Base-by-base conservation (phyloP, 495 filamentous ascomycete species). In the Penicillium flavigenum region DNA sequence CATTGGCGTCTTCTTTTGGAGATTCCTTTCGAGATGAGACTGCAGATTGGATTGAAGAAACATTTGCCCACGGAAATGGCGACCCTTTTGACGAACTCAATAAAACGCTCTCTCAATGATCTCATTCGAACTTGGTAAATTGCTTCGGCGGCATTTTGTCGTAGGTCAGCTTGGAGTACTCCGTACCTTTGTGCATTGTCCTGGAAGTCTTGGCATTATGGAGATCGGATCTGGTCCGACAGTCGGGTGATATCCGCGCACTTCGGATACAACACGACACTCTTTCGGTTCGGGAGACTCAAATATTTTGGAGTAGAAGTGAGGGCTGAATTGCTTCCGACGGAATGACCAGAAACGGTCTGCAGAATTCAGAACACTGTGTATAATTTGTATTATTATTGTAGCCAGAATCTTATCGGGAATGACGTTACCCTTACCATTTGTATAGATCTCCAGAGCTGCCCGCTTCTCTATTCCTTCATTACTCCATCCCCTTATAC, bases 1-100 rank as follows among this genome's bases (percentile, higher is more conserved):
- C 50, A 20, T 19, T 46, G 1, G 27, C 57, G 10, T 17, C 57
- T 47, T 62, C 59, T 39, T 41, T 58, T 10, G 52, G 47, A 17
- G 67, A 72, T 17, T 78, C 76, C 9, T 79, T 79, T 45, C 63
- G 64, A n/a, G 74, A 79, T 26, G 76, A 79, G 2, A 76, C 74
- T 6, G 71, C 74, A 5, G 56, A 65, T 26, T 65, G 69, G 16
- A 62, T 77, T 47, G 72, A 77, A 55, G 63, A 75, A 39, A 56
- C 64, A 24, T 76, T 74, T 54, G 57, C 58, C 8, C 53, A 63
- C 22, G 72, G 72, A 22, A 61, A 58, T 24, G 70, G 57, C 4
- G 68, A 75, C 26, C 65, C 66, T 17, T 67, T 69, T 57, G 45
- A 52, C 34, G 68, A 71, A 47, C 54, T 71, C 38, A 50, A 66